A percentile compares a stretch with the other conserved stretches of the same genome.
Conservation (phyloP, 2,329 filamentous ascomycete genomes). For the Knoxdaviesia capensis region DNA sequence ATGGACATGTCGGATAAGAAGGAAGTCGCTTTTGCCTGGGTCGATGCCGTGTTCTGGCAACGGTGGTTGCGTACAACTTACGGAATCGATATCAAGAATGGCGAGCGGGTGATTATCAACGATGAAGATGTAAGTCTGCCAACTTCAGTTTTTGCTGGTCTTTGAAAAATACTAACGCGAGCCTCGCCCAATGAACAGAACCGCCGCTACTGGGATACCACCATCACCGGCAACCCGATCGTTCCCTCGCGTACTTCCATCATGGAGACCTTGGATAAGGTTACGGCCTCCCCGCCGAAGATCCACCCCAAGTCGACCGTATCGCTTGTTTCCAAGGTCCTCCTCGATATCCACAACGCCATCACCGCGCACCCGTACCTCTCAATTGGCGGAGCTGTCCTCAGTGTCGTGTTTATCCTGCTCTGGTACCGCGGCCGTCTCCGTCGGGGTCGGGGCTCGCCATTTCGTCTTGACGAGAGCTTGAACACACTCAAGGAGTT, state of each 20-base stretch:
- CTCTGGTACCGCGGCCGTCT: conserved; percentile 31
- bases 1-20: conserved; percentile 77
- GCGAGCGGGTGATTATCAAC: conserved; percentile 87
- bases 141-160: too few relatives aligned
- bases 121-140: conserved; percentile 68
- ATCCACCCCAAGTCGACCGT: conserved; percentile 65
- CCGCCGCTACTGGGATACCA: conserved; percentile 86
- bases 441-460: conserved; percentile 31
- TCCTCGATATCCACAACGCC: conserved; percentile 41
- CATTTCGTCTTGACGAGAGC: conserved; percentile 42
- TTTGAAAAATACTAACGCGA: conserved; percentile 13
- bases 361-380: conserved; percentile 40
- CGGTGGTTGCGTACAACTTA: conserved; percentile 92
- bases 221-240: conserved; percentile 75
- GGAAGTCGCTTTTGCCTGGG: conserved; percentile 90
- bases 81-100: conserved; percentile 70
- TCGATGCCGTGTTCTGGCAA: conserved; percentile 94
- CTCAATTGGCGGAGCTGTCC: conserved; percentile 2
- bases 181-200: conserved; percentile 30
- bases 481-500: conserved; percentile 23
- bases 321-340: conserved; percentile 48
- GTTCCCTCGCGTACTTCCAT: conserved; percentile 78
- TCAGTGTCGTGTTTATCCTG: neutral
- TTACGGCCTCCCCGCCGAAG: conserved; percentile 46
- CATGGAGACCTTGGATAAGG: conserved; percentile 62